phyloP scores from a whole-genome alignment of 768 basidiomycete genomes.

The Phanerochaete sordida region DNA sequence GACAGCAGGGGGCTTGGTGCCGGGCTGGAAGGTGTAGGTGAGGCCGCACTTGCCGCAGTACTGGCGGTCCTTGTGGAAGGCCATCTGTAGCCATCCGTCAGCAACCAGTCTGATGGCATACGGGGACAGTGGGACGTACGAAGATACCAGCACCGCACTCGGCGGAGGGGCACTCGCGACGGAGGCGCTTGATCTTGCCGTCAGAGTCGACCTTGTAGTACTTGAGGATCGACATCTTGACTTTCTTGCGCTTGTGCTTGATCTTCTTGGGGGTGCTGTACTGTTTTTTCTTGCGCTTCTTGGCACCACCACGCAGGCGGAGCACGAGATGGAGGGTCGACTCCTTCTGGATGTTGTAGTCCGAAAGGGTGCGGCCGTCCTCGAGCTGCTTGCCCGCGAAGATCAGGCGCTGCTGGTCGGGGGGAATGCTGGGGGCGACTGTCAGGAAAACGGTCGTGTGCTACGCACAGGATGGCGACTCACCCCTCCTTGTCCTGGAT shows the following conservation, averaged over 20 bases:
- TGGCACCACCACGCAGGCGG: conserved; percentile 97
- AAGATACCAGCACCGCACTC: conserved; percentile 86
- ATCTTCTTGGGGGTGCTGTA: conserved; percentile 99
- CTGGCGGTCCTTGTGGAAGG: conserved; percentile 97
- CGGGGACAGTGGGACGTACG: conserved; percentile 39
- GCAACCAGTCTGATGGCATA: conserved; percentile 11
- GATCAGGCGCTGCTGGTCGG: conserved; percentile 96
- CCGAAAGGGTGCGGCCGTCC: conserved; percentile 93
- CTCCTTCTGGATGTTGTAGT: conserved; percentile 99
- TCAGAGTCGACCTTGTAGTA: conserved; percentile 99
- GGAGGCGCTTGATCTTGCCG: conserved; percentile 98
- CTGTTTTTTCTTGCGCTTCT: conserved; percentile 99
- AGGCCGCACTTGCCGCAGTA: conserved; percentile 95
- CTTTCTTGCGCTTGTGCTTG: conserved; percentile 99
- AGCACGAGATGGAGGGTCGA: conserved; percentile 97
- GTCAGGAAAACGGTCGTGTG: not conserved
- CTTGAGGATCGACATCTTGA: conserved; percentile 99
- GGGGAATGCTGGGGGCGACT: conserved; percentile 59
- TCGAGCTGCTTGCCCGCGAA: conserved; percentile 99
- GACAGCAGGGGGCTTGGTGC: conserved; percentile 72
- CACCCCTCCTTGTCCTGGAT: conserved; percentile 98
- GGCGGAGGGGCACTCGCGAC: conserved; percentile 87
- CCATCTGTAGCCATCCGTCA: conserved; percentile 66
- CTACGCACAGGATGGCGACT: conserved; percentile 15
- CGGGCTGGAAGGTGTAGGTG: conserved; percentile 82